Conservation (phyloP, 768 basidiomycete genomes). For the Amanita polypyramis region DNA sequence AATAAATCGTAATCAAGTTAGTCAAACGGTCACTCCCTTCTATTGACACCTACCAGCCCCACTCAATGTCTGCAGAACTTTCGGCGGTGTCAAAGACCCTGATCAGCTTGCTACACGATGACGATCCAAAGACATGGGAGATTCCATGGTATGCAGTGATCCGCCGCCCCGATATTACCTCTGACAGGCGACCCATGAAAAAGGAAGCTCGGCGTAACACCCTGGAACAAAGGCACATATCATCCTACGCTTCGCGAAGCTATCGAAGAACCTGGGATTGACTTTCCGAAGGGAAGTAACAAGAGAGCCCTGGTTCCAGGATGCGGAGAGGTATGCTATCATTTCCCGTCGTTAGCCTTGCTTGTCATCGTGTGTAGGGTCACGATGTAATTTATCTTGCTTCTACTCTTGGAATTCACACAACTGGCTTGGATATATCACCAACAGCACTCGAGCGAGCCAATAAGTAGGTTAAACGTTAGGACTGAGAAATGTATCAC, state of each 20-base stretch:
- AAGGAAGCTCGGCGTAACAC: constrained; percentile 1
- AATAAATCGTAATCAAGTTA: no score
- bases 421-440: constrained; percentile 47
- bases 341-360: background rate
- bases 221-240: background rate
- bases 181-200: background rate
- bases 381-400: constrained; percentile 53
- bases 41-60: background rate
- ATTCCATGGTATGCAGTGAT: background rate
- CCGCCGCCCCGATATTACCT: background rate
- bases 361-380: constrained; percentile 27
- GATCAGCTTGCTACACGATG: background rate
- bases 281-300: background rate
- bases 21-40: background rate
- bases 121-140: background rate
- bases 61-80: no score
- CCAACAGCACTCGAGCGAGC: constrained; percentile 41
- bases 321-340: background rate
- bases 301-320: constrained; percentile 2
- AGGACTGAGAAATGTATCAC: background rate
- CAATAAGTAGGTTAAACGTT: constrained; percentile 21
- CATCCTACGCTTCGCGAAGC: constrained; percentile 3
- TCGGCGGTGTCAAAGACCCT: background rate
- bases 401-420: constrained; percentile 32
- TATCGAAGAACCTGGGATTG: background rate